A percentile compares a stretch with the other conserved stretches of the same genome.
These are phyloP conservation scores for Trichophyton verrucosum DNA, from an alignment of 2,329 filamentous ascomycete species.

Conservation along the genomic window DNA sequence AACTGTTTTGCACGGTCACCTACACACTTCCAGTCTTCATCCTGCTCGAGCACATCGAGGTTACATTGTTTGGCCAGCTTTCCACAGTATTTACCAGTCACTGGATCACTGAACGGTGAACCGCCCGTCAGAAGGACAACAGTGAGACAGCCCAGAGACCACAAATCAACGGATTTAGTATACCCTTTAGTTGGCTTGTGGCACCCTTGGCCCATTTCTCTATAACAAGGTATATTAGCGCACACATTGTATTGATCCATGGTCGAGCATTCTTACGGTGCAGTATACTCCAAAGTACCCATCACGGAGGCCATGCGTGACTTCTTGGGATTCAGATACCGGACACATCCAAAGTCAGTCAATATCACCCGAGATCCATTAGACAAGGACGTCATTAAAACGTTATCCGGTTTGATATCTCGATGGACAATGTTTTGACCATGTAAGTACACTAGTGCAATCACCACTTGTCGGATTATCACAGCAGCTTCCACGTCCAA, in stretches of 20 bases:
- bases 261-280: slow-evolving; percentile 39
- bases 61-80: slow-evolving; percentile 29
- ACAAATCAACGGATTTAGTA: slow-evolving; percentile 48
- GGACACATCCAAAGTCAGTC: slow-evolving; percentile 49
- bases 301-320: slow-evolving; percentile 42
- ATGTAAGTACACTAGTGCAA: slow-evolving; percentile 49
- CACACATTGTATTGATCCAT: background rate
- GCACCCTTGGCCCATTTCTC: slow-evolving; percentile 14
- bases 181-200: slow-evolving; percentile 26
- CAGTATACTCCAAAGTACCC: slow-evolving; percentile 46
- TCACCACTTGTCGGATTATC: slow-evolving; percentile 44
- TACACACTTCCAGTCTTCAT: slow-evolving; percentile 33
- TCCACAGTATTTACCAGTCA: slow-evolving; percentile 19
- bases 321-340: slow-evolving; percentile 19
- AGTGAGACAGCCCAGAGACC: slow-evolving; percentile 48
- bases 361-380: slow-evolving; percentile 43
- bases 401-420: slow-evolving; percentile 53
- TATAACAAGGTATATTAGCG: slow-evolving; percentile 10
- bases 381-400: slow-evolving; percentile 45
- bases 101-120: slow-evolving; percentile 33
- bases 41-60: slow-evolving; percentile 34
- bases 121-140: slow-evolving; percentile 41
- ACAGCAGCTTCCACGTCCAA: slow-evolving; percentile 41
- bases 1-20: slow-evolving; percentile 40
- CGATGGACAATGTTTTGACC: slow-evolving; percentile 44